These are phyloP conservation scores for Shiraia sp. DNA, from an alignment of 2,329 filamentous ascomycete genomes.

Conservation along the genomic window DNA sequence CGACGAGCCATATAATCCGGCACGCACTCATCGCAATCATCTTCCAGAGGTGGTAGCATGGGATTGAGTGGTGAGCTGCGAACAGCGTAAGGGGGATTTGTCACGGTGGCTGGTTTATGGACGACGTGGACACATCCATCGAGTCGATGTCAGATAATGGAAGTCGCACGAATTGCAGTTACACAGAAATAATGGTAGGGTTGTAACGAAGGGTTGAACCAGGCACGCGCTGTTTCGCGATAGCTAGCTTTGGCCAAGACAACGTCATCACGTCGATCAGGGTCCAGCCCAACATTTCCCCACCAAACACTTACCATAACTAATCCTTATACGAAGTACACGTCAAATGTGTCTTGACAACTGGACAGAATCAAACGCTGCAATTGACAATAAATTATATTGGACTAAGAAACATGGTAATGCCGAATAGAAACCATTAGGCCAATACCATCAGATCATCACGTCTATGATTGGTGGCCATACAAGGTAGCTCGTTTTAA, in stretches of 20 bases:
- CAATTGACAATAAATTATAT: no score
- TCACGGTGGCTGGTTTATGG: conserved; percentile 18
- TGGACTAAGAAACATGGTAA: no score
- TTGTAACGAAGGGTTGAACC: conserved; percentile 7
- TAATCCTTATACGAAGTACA: no score
- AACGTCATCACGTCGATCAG: conserved; percentile 29
- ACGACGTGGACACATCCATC: conserved; percentile 28
- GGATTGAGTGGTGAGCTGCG: conserved; percentile 9
- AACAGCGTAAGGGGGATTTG: conserved; percentile 11
- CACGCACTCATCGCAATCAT: conserved; percentile 62
- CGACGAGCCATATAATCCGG: conserved; percentile 53
- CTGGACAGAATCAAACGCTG: no score
- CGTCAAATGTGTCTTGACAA: no score
- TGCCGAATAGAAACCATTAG: no score
- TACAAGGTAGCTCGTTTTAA: no score
- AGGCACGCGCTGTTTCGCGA: conserved; percentile 24
- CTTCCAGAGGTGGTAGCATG: conserved; percentile 44
- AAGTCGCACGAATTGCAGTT: conserved; percentile 8
- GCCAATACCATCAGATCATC: no score
- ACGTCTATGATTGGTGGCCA: no score
- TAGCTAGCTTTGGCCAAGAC: conserved; percentile 8
- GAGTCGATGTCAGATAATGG: conserved; percentile 18
- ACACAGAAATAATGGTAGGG: conserved; percentile 1
- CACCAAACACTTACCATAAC: no score
- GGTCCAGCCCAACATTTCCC: background rate